Percentiles rank a stretch among this genome's conserved stretches.
phyloP scores from a whole-genome alignment of 768 basidiomycete genomes.

The Ramaria sp. region DNA sequence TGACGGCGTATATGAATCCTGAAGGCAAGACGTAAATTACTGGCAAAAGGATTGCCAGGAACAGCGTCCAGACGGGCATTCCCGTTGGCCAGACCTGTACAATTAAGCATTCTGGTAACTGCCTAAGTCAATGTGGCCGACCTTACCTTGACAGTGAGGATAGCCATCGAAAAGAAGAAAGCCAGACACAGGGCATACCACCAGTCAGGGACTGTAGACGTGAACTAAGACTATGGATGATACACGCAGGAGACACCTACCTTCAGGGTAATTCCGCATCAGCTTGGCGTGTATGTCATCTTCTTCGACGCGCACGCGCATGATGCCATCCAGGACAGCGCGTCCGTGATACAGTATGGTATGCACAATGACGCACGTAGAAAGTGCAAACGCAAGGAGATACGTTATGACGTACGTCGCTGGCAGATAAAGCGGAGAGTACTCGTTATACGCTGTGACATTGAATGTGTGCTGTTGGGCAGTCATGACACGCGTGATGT shows the following conservation, averaged over 20 bases:
- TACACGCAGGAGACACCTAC: conserved; percentile 11
- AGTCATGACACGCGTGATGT: conserved; percentile 26
- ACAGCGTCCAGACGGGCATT: conserved; percentile 31
- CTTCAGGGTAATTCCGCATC: conserved; percentile 34
- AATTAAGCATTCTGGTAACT: neutral
- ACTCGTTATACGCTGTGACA: conserved; percentile 28
- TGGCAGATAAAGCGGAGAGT: conserved; percentile 36
- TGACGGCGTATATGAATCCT: conserved; percentile 34
- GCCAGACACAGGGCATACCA: conserved; percentile 28
- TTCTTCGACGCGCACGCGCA: conserved; percentile 19
- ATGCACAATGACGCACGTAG: conserved; percentile 31
- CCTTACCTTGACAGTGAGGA: conserved; percentile 25
- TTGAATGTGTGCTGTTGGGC: conserved; percentile 21
- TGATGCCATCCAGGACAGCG: conserved; percentile 21
- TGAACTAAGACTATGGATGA: neutral
- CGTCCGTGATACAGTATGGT: conserved; percentile 32
- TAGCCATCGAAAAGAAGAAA: conserved; percentile 22
- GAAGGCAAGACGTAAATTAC: conserved; percentile 32
- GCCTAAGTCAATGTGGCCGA: neutral
- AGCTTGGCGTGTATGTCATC: conserved; percentile 38
- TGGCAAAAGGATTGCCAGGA: conserved; percentile 26
- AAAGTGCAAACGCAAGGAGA: conserved; percentile 28
- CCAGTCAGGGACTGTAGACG: conserved; percentile 15
- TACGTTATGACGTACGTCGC: conserved; percentile 30
- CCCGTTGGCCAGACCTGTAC: conserved; percentile 25